Conservation (phyloP, 257 asterid species). For the Fraxinus cuspidata region DNA sequence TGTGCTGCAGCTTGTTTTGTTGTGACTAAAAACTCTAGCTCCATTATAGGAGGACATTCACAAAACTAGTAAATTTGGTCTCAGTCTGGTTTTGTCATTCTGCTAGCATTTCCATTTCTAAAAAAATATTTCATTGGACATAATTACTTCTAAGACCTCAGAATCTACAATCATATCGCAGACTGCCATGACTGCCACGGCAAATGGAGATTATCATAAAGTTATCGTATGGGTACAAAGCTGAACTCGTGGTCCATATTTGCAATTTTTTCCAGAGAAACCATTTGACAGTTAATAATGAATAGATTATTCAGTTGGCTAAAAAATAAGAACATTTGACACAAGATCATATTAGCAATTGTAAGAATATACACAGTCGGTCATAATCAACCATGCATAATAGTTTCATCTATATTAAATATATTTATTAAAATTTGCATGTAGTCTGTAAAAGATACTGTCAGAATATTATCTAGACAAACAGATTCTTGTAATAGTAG, state of each 20-base stretch:
- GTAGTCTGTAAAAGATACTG: neutral
- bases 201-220: neutral
- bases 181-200: neutral
- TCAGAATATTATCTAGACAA: neutral
- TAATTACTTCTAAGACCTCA: neutral
- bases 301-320: neutral
- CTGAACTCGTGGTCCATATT: neutral
- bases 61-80: neutral
- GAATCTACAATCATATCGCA: neutral
- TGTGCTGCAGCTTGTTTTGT: neutral
- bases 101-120: neutral
- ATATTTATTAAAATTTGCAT: neutral
- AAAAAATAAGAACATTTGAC: neutral
- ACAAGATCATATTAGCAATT: neutral
- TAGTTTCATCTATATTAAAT: neutral
- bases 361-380: neutral
- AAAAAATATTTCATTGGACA: neutral
- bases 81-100: neutral
- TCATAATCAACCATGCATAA: neutral
- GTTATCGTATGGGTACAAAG: neutral
- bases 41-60: neutral
- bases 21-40: neutral
- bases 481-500: constrained; percentile 12
- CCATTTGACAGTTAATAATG: neutral
- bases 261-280: neutral